Evolutionary conservation across 2,329 filamentous ascomycete species (phyloP).

Genomic region (Exophiala mesophila): DNA sequence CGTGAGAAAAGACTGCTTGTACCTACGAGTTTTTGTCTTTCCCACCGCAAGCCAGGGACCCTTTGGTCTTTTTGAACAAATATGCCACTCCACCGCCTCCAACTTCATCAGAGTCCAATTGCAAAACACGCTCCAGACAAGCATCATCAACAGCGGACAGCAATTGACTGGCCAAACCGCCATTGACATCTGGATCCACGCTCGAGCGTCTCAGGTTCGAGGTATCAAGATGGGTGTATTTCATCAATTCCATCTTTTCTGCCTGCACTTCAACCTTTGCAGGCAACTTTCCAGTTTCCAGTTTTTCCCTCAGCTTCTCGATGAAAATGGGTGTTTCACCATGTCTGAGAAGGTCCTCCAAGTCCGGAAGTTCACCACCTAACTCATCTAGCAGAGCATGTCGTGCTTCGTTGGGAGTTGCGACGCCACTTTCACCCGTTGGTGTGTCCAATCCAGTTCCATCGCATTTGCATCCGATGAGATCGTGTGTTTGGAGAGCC

Average conservation of each 20-base stretch:
- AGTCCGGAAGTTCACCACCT: conserved; percentile 25
- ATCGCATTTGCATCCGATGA: conserved; percentile 59
- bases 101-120: conserved; percentile 15
- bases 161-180: conserved; percentile 5
- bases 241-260: conserved; percentile 40
- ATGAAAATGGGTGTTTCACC: background rate
- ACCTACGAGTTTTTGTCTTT: background rate
- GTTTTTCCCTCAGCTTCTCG: conserved; percentile 5
- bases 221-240: conserved; percentile 42
- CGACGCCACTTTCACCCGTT: background rate
- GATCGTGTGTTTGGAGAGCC: conserved; percentile 62
- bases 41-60: background rate
- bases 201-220: conserved; percentile 23
- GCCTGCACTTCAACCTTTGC: conserved; percentile 26
- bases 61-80: conserved; percentile 24
- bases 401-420: background rate
- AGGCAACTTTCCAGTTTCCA: conserved; percentile 2
- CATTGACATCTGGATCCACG: conserved; percentile 2
- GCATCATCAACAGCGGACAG: conserved; percentile 17
- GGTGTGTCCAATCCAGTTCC: conserved; percentile 44
- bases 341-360: background rate
- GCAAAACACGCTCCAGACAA: conserved; percentile 23
- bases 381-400: conserved; percentile 10
- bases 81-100: conserved; percentile 22
- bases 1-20: too few species aligned